phyloP scores from a whole-genome alignment of 2,329 filamentous ascomycete genomes.

The Kalaharituber pfeilii region DNA sequence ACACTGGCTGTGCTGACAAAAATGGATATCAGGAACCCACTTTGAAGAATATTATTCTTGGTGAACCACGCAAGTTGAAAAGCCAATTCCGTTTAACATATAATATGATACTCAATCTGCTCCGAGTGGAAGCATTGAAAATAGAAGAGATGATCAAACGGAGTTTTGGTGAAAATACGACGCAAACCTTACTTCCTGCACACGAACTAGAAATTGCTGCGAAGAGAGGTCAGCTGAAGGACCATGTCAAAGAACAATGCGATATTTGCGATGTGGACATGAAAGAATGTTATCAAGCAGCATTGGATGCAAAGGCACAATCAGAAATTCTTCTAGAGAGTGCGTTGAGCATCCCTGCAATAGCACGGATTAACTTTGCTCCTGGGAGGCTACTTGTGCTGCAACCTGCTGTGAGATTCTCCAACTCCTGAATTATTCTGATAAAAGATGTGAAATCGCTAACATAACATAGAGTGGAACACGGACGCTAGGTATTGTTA shows the following conservation, averaged over 20 bases:
- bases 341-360: slow-evolving; percentile 59
- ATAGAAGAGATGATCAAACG: slow-evolving; percentile 99
- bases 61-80: slow-evolving; percentile 81
- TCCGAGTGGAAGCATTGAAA: slow-evolving; percentile 89
- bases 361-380: slow-evolving; percentile 63
- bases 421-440: background rate
- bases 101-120: slow-evolving; percentile 95
- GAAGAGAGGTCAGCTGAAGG: slow-evolving; percentile 78
- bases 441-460: background rate
- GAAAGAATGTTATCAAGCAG: slow-evolving; percentile 62
- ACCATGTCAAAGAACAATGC: slow-evolving; percentile 74
- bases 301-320: slow-evolving; percentile 62
- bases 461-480: slow-evolving; percentile 10
- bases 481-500: slow-evolving; percentile 16
- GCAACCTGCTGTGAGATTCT: slow-evolving; percentile 29
- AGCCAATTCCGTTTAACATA: slow-evolving; percentile 96
- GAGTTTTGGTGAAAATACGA: slow-evolving; percentile 95
- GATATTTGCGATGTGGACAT: slow-evolving; percentile 64
- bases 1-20: slow-evolving; percentile 3
- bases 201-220: slow-evolving; percentile 89
- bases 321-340: slow-evolving; percentile 64
- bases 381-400: slow-evolving; percentile 66
- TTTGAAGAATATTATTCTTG: slow-evolving; percentile 83
- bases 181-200: slow-evolving; percentile 80
- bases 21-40: slow-evolving; percentile 32